Percentiles rank a stretch among this genome's conserved stretches.
These are phyloP conservation scores for Puya raimondii DNA, from an alignment of 176 grass and related monocot genomes.

Conservation along the genomic window DNA sequence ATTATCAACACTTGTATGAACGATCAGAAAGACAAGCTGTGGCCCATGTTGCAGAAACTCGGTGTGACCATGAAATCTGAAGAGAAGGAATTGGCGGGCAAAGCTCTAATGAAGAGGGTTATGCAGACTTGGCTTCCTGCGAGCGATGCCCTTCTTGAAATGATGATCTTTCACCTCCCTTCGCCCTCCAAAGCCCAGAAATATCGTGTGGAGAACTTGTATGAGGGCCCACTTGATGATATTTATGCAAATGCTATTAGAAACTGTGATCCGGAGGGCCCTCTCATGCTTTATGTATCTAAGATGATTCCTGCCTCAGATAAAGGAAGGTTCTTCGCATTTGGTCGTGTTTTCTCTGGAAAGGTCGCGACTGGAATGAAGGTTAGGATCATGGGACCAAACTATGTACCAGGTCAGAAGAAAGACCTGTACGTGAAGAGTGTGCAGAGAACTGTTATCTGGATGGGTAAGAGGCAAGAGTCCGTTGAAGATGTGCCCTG, in stretches of 20 bases:
- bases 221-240: conserved; percentile 15
- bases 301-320: conserved; percentile 9
- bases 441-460: background rate
- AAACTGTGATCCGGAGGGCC: conserved; percentile 5
- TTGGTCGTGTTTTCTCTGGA: background rate
- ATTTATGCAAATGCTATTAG: conserved; percentile 16
- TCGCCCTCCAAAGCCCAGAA: conserved; percentile 6
- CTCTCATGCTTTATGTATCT: conserved; percentile 8
- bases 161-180: conserved; percentile 17
- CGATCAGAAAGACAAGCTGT: conserved; percentile 7
- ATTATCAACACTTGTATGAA: conserved; percentile 2
- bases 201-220: conserved; percentile 15
- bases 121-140: conserved; percentile 17
- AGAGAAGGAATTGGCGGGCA: background rate
- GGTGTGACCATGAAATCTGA: background rate
- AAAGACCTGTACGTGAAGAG: conserved; percentile 5
- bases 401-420: conserved; percentile 5
- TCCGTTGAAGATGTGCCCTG: background rate
- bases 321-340: background rate
- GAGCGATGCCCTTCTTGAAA: conserved; percentile 5
- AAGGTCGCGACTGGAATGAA: background rate
- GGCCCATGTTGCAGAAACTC: conserved; percentile 6
- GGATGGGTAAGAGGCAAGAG: conserved; percentile 3
- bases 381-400: conserved; percentile 3
- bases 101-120: conserved; percentile 3